Base-by-base conservation (phyloP, 2,329 filamentous ascomycete genomes). In the Lachnum nothofagi region DNA sequence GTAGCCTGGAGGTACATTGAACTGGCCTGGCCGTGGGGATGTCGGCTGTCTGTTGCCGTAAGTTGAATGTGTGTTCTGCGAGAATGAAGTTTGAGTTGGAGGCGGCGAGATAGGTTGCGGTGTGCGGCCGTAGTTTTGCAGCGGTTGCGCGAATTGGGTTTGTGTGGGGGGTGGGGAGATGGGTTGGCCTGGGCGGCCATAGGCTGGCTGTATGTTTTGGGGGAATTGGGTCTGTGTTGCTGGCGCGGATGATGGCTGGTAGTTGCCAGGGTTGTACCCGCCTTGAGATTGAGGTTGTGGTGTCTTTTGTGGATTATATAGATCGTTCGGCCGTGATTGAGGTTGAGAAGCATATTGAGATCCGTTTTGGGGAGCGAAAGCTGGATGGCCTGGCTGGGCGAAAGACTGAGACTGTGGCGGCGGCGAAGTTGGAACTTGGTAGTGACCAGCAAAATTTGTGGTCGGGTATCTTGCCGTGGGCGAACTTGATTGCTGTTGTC, bases 121-220 rank as follows among this genome's bases (percentile, higher is more conserved):
- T 6, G 22, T 5, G 14, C 37, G 37, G 3, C 37, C 37, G 20
- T 39, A 39, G 20, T 22, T 23, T 23, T 38, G 51, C n/a, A n/a
- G n/a, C n/a, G n/a, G n/a, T 19, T 49, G 55, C 8, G 39, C 31
- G 37, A 59, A 59, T 6, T 51, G 48, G 12, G 50, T 44, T 61
- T 85, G 81, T 34, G 77, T 79, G 0, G 83, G 76, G 0, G 84
- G 75, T 10, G 79, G 79, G 12, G 79, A 82, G 19, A 71, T 67
- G 1, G 73, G 49, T 48, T 58, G 70, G 14, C 66, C 65, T 23
- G 51, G 56, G 40, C 61, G 64, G 3, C 60, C 39, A 34, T 59
- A 58, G 33, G 34, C 53, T 29, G 60, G 57, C 42, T 57, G 54
- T 7, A 38, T 29, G 43, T 52, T 63, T 33, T 63, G 63, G 9